Conservation (phyloP, 2,329 filamentous ascomycete genomes). For the Colletotrichum endophyticum region DNA sequence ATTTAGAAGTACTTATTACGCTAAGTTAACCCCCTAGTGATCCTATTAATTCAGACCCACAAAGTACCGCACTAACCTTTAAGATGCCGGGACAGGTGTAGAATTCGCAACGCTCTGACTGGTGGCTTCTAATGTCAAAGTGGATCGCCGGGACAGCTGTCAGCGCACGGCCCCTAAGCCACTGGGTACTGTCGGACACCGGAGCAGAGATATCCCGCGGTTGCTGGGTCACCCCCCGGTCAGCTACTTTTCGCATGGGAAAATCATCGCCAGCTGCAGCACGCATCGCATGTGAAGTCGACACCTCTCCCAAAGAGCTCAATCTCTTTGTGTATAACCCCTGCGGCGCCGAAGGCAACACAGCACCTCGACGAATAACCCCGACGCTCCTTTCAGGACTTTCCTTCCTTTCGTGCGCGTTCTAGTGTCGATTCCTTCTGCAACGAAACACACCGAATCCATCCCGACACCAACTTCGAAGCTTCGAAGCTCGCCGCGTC, state of each 20-base stretch:
- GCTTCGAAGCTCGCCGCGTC: not conserved
- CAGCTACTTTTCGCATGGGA: conserved; percentile 6
- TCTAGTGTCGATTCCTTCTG: not conserved
- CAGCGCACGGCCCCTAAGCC: not conserved
- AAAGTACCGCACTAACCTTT: not conserved
- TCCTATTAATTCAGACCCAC: too few species aligned
- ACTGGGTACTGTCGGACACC: not conserved
- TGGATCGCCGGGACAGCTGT: not conserved
- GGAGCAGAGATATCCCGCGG: not conserved
- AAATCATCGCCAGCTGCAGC: conserved; percentile 7
- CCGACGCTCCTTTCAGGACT: not conserved
- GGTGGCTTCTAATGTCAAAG: not conserved
- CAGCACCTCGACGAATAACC: conserved; percentile 4
- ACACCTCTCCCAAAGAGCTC: not conserved
- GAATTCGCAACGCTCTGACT: not conserved
- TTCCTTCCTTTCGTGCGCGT: not conserved
- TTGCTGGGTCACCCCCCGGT: conserved; percentile 14
- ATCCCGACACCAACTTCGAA: not conserved
- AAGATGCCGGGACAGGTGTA: too few species aligned
- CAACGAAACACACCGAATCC: not conserved
- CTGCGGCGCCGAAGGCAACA: conserved; percentile 3
- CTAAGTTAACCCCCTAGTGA: too few species aligned
- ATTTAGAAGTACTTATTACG: too few species aligned
- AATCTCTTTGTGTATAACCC: not conserved
- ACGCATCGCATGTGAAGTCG: not conserved